phyloP scores from a whole-genome alignment of 257 asterid genomes.

The Petrea volubilis region DNA sequence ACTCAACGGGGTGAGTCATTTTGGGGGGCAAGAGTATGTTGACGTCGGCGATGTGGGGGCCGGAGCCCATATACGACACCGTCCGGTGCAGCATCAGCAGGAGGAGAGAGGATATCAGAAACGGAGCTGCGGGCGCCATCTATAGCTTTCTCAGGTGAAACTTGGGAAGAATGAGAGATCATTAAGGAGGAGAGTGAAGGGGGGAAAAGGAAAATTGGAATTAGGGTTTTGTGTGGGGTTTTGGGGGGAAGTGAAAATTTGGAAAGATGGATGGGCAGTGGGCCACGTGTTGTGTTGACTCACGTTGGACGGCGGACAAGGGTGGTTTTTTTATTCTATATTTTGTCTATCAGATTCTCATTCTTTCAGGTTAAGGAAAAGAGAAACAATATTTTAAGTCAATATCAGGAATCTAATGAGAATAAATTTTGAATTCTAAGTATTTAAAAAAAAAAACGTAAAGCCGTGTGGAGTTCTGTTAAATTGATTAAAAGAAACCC shows the following conservation, averaged over 20 bases:
- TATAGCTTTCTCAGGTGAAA: constrained; percentile 42
- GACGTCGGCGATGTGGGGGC: constrained; percentile 92
- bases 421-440: too few species aligned
- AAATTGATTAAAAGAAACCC: too few species aligned
- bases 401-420: too few species aligned
- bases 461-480: too few species aligned
- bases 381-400: too few species aligned
- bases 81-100: constrained; percentile 30
- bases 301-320: background rate
- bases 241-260: background rate
- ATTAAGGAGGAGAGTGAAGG: background rate
- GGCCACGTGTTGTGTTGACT: constrained; percentile 28
- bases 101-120: constrained; percentile 23
- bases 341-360: background rate
- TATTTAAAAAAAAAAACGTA: too few species aligned
- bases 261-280: background rate
- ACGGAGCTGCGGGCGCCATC: constrained; percentile 29
- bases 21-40: constrained; percentile 87
- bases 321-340: too few species aligned
- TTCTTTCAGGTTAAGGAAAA: background rate
- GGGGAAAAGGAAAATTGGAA: background rate
- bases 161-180: constrained; percentile 25
- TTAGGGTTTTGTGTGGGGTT: constrained; percentile 41
- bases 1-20: constrained; percentile 91
- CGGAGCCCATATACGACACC: constrained; percentile 38